Evolutionary conservation across 352 stramenopile species (phyloP), one percentile per base, ranked within the genome.

Genomic region (Phytophthora pseudosyringae): DNA sequence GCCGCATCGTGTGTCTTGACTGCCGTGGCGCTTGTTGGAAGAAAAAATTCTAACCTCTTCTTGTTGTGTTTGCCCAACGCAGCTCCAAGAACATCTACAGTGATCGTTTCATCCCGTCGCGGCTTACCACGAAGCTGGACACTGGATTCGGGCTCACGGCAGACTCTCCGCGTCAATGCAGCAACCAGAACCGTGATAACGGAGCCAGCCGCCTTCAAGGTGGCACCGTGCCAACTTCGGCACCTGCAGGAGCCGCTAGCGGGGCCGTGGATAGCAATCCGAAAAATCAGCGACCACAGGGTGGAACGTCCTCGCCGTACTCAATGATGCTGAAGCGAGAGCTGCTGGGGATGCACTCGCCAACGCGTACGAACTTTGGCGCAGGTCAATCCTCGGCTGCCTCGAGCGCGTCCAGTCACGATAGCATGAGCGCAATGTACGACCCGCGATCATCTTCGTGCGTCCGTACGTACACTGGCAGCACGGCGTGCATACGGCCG

Each of bases 81-180:
- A 89, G 80, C 47, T 88, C 83, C 15, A 92, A 90, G 58, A 73
- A 89, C 52, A 88, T 96, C 59, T 95, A 96, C 76, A 95, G 86
- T 38, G 89, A 96, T 54, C 83, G 89, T 8, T 96, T 95, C 51
- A 95, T 96, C 40, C 89, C 89, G 21, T 92, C 81, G 7, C 76
- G 86, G 8, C 33, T 90, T 11, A 76, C 73, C 6, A 92, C 88
- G 6, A 89, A 93, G 43, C 64, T 96, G 4, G 88, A 95, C 18
- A 83, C 83, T 21, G 82, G 77, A 15, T 96, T 94, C 21, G 76
- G 74, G 5, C 68, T 93, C 16, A 73, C 72, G 35, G 64, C 79
- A 5, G 81, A 89, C 61, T 76, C 80, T 12, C 75, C 77, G 32
- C 58, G 51, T 39, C 67, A 74, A 21, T 69, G 28, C 39, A 69